phyloP scores from a whole-genome alignment of 2,329 filamentous ascomycete species.

The Pseudophaeomoniella oleicola region DNA sequence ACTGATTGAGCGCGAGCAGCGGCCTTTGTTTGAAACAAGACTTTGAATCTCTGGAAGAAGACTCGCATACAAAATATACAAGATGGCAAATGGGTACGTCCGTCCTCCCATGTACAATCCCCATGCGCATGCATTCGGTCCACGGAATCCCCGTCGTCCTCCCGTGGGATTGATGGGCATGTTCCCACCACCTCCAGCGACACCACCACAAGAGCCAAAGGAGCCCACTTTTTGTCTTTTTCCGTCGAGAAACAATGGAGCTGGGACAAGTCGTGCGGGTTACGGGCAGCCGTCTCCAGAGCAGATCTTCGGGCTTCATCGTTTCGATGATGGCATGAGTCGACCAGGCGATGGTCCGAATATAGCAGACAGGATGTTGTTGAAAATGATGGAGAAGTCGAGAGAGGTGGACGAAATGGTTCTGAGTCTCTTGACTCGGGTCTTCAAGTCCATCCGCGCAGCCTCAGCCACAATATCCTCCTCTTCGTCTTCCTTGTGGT shows the following conservation, averaged over 20 bases:
- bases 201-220: neutral
- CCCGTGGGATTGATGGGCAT: conserved; percentile 2
- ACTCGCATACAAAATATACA: too few species aligned
- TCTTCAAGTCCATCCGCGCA: neutral
- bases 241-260: neutral
- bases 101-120: neutral
- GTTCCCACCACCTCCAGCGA: neutral
- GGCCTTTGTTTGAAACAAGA: too few species aligned
- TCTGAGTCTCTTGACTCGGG: neutral
- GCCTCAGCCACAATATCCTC: neutral
- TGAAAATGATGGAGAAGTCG: neutral
- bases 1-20: too few species aligned
- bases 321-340: neutral
- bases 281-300: neutral
- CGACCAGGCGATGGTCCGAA: neutral
- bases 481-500: neutral
- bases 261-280: neutral
- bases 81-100: conserved; percentile 31
- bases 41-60: too few species aligned
- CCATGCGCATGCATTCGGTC: neutral
- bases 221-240: neutral
- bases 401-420: neutral
- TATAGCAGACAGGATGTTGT: neutral
- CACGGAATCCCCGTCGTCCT: neutral
- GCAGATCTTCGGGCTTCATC: neutral